These are phyloP conservation scores for Sclerospora graminicola DNA, from an alignment of 352 stramenopile species.

Conservation along the genomic window DNA sequence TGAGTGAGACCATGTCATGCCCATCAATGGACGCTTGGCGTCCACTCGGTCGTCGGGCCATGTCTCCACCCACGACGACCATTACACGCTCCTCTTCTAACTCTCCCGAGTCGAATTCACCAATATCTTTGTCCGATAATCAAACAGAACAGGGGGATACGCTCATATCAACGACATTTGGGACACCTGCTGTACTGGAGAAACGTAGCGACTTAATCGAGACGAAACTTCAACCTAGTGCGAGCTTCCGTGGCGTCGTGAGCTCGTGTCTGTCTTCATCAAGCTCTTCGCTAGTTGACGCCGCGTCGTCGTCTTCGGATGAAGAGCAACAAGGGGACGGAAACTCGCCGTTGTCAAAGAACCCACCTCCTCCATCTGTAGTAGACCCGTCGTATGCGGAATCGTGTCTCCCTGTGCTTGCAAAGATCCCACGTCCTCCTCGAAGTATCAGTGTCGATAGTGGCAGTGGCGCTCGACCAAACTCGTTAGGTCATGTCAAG, in stretches of 20 bases:
- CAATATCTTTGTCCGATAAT: conserved; percentile 14
- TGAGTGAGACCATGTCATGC: conserved; percentile 27
- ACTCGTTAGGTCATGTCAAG: conserved; percentile 34
- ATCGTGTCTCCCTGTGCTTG: conserved; percentile 35
- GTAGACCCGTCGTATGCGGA: conserved; percentile 38
- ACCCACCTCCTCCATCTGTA: conserved; percentile 8
- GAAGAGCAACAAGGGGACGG: conserved; percentile 31
- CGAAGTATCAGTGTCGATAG: conserved; percentile 40
- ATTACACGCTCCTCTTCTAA: conserved; percentile 11
- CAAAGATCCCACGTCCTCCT: conserved; percentile 26
- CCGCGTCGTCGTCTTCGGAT: conserved; percentile 30
- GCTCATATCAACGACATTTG: conserved; percentile 20
- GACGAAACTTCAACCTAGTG: conserved; percentile 16
- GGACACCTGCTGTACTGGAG: conserved; percentile 11
- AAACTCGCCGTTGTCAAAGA: conserved; percentile 4
- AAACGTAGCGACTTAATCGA: conserved; percentile 3
- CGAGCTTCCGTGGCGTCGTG: conserved; percentile 37
- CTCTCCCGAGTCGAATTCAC: conserved; percentile 10
- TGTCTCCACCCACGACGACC: conserved; percentile 19
- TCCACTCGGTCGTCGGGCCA: conserved; percentile 34
- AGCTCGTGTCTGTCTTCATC: conserved; percentile 41
- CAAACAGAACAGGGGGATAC: conserved; percentile 14
- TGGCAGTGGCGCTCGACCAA: conserved; percentile 12
- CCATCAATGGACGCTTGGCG: conserved; percentile 30
- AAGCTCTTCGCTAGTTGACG: conserved; percentile 43